Evolutionary conservation across 2,329 filamentous ascomycete genomes (phyloP).

Genomic region (Plenodomus biglobosus): DNA sequence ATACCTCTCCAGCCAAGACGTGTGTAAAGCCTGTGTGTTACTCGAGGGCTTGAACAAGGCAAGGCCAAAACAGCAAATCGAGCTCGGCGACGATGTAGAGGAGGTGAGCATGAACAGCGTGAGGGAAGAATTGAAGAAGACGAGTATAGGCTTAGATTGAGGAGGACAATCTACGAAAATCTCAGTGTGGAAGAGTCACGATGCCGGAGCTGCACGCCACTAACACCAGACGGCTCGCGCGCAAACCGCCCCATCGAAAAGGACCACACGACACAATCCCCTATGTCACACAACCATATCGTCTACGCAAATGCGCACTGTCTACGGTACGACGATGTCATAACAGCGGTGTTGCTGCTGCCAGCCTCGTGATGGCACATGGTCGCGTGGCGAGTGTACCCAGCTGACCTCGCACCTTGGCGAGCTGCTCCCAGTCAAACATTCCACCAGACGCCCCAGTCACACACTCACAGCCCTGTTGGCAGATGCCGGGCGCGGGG

Average conservation of each 20-base stretch:
- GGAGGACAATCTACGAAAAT: neutral
- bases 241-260: no score
- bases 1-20: constrained; percentile 89
- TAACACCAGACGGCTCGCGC: no score
- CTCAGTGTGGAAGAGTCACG: no score
- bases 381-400: neutral
- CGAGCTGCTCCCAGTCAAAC: neutral
- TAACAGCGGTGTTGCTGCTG: neutral
- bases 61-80: constrained; percentile 46
- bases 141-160: constrained; percentile 26
- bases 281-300: no score
- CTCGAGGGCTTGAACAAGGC: constrained; percentile 88
- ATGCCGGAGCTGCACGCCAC: no score
- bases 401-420: neutral
- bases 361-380: neutral
- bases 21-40: constrained; percentile 91
- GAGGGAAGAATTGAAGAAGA: constrained; percentile 24
- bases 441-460: constrained; percentile 1
- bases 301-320: no score
- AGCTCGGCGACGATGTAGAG: constrained; percentile 31
- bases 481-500: no score
- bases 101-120: constrained; percentile 24
- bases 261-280: no score
- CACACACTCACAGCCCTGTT: constrained; percentile 1
- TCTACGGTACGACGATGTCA: neutral